Evolutionary conservation across 345 rosid species (phyloP).

Genomic region (Aquilaria sinensis): DNA sequence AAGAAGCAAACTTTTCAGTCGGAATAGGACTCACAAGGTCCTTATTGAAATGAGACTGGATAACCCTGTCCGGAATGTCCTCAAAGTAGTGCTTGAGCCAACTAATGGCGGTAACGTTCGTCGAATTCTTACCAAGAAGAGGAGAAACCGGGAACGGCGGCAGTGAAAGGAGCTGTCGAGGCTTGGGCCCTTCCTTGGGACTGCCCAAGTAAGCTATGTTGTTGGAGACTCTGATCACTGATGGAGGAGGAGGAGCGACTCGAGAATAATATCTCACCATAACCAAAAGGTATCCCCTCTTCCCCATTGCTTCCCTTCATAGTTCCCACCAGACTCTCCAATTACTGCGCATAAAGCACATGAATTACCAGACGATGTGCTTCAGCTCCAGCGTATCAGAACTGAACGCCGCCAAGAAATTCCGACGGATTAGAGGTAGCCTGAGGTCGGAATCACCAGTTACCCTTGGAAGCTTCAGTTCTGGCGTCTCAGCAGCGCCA

Average conservation of each 20-base stretch:
- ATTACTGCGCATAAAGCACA: no score
- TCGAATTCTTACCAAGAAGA: conserved; percentile 40
- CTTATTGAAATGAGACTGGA: conserved; percentile 78
- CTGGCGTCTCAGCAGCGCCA: no score
- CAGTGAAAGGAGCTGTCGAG: conserved; percentile 77
- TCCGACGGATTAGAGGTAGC: no score
- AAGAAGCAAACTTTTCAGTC: not conserved
- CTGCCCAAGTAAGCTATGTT: conserved; percentile 50
- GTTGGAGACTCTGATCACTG: conserved; percentile 54
- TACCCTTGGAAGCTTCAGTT: no score
- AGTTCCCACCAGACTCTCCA: no score
- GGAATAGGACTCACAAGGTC: conserved; percentile 53
- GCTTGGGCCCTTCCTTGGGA: conserved; percentile 60
- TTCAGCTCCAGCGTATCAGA: no score
- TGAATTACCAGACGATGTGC: no score
- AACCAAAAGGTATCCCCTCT: conserved; percentile 13
- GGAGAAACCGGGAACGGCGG: conserved; percentile 74
- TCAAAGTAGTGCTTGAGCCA: conserved; percentile 84
- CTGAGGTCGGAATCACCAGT: no score
- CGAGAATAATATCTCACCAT: conserved; percentile 41
- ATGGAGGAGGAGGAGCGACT: conserved; percentile 43
- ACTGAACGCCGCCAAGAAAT: no score
- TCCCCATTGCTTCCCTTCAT: conserved; percentile 17
- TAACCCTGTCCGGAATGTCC: conserved; percentile 45
- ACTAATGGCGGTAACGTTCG: conserved; percentile 50